Percentiles rank a stretch among this genome's conserved stretches.
These are phyloP conservation scores for Rhizopus microsporus DNA, from an alignment of 371 early-diverging fungal species.

Conservation along the genomic window DNA sequence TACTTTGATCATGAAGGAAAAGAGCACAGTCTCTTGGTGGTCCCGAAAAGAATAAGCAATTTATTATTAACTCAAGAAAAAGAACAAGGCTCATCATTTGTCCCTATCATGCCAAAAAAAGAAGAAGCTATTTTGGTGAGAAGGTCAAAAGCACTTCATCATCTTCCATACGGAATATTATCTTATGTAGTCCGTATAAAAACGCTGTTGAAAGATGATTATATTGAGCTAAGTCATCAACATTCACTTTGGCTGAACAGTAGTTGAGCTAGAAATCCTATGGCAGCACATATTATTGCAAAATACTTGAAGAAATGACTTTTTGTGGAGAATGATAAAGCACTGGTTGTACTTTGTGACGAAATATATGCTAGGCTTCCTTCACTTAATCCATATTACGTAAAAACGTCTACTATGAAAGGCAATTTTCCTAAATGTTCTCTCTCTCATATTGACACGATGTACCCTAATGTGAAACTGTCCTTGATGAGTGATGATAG, in stretches of 20 bases:
- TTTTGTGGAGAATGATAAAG: slow-evolving; percentile 10
- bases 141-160: slow-evolving; percentile 5
- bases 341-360: slow-evolving; percentile 10
- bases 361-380: slow-evolving; percentile 9
- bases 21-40: slow-evolving; percentile 13
- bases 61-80: slow-evolving; percentile 8
- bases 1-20: slow-evolving; percentile 14
- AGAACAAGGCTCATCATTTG: slow-evolving; percentile 10
- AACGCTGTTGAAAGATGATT: slow-evolving; percentile 8
- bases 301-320: slow-evolving; percentile 12
- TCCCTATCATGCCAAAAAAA: slow-evolving; percentile 8
- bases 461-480: slow-evolving; percentile 11
- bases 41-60: slow-evolving; percentile 9
- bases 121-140: slow-evolving; percentile 3
- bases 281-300: slow-evolving; percentile 7
- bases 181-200: slow-evolving; percentile 12
- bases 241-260: slow-evolving; percentile 10
- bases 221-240: slow-evolving; percentile 11
- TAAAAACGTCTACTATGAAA: slow-evolving; percentile 12
- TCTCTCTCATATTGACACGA: slow-evolving; percentile 7
- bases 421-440: slow-evolving; percentile 12
- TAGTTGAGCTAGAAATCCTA: slow-evolving; percentile 11
- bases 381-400: slow-evolving; percentile 10
- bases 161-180: slow-evolving; percentile 10
- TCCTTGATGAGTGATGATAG: slow-evolving; percentile 11